Base-by-base conservation (phyloP, 2,329 filamentous ascomycete species). In the Hymenoscyphus scutula region DNA sequence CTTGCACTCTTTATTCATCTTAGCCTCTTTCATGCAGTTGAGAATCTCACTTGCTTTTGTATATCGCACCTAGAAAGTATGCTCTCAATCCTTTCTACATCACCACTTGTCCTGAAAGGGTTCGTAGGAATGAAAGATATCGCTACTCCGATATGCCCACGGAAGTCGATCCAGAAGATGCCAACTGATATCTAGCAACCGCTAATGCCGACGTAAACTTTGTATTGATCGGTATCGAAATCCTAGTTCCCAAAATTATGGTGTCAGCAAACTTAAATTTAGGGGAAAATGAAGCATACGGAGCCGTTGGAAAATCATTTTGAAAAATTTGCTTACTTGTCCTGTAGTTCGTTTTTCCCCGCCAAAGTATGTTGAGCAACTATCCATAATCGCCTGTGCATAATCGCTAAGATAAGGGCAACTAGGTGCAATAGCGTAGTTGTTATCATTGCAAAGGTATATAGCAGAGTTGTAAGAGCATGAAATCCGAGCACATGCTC, bases 381-480 rank as follows among this genome's bases (percentile, higher is more conserved):
- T 5, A 41, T 58, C 7, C 5, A 41, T 23, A 30, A 58, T 27
- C 6, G 34, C 37, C 8, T 41, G 15, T 25, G 37, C 56, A 19
- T 58, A 48, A 8, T 23, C 5, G 4, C 37, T 37, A 10, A 58
- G 7, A 30, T 32, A 58, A 8, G 32, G 7, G 5, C 56, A 58
- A 10, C 11, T 8, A 27, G 56, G 56, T 13, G 15, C n/a, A 30
- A 48, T 58, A 10, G 6, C 41, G n/a, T 48, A 23, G n/a, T 48
- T 17, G 41, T 48, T 48, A 11, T 58, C 56, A 15, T 58, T 58
- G 34, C 56, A 58, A n/a, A 58, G 34, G 8, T 29, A 58, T 5
- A 58, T 58, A 5, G 56, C 56, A 17, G 8, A 5, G 32, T 11
- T 15, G n/a, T 27, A 58, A 6, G 56, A 58, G 23, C 56, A 58